Evolutionary conservation across 139 green algal species (phyloP).

Genomic region (Coelastrella sp.): DNA sequence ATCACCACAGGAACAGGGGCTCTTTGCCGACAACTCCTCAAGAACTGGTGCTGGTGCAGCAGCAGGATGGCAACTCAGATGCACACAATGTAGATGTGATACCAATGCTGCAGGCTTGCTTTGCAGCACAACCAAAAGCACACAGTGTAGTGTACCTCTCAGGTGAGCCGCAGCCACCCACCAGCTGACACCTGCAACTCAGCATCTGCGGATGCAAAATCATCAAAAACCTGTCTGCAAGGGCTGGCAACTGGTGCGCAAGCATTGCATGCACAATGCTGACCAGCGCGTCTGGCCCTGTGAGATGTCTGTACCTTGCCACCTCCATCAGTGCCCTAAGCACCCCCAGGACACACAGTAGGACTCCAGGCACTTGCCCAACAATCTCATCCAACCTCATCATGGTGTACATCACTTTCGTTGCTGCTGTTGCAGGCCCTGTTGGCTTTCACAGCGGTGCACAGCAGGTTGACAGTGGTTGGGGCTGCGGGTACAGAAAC

Average conservation of each 20-base stretch:
- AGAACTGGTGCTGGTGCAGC: conserved; percentile 3
- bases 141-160: conserved; percentile 18
- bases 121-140: conserved; percentile 5
- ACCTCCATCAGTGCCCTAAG: no score
- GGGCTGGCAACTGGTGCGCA: background rate
- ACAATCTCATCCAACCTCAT: background rate
- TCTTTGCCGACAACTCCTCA: background rate
- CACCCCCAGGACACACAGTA: no score
- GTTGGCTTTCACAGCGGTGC: conserved; percentile 56
- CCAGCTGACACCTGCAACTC: background rate
- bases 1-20: background rate
- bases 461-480: conserved; percentile 62
- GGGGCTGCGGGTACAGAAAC: conserved; percentile 88
- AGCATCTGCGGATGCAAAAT: background rate
- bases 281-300: no score
- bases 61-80: background rate
- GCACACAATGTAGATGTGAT: conserved; percentile 14
- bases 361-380: no score
- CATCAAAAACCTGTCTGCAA: background rate
- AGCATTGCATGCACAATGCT: no score
- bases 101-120: conserved; percentile 27
- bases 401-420: background rate
- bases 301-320: no score
- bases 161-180: background rate
- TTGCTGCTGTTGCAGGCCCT: conserved; percentile 43